phyloP scores from a whole-genome alignment of 108 stramenopile genomes.

The Nannochloropsis salina region DNA sequence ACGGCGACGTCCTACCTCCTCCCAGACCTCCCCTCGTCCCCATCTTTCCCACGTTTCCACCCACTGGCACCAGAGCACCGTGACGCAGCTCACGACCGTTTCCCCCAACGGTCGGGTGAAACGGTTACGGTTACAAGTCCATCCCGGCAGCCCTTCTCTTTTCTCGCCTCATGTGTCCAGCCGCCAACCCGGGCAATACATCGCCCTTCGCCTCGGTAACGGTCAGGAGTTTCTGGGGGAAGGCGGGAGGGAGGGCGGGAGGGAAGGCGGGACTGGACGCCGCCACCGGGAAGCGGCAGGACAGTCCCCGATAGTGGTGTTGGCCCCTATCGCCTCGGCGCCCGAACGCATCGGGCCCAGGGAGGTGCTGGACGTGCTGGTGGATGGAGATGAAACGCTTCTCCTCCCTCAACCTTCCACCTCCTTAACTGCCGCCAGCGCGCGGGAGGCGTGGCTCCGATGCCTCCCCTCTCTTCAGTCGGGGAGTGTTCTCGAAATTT shows the following conservation, averaged over 20 bases:
- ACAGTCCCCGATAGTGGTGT: neutral
- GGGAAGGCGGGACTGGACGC: neutral
- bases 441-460: neutral
- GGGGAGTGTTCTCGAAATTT: neutral
- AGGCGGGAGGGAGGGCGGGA: neutral
- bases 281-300: too few species aligned
- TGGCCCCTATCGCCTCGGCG: constrained; percentile 13
- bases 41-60: too few species aligned
- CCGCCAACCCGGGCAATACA: neutral
- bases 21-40: too few species aligned
- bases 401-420: neutral
- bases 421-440: neutral
- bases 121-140: neutral
- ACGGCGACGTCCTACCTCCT: neutral
- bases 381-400: neutral
- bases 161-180: neutral
- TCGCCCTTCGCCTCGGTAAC: too few species aligned
- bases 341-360: neutral
- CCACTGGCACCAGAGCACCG: neutral
- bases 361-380: neutral
- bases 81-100: neutral
- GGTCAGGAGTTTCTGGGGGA: too few species aligned
- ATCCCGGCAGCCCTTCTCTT: neutral
- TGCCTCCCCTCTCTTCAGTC: neutral
- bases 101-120: neutral